Evolutionary conservation across 495 filamentous ascomycete species (phyloP).

Genomic region (Hamigera avellanea): DNA sequence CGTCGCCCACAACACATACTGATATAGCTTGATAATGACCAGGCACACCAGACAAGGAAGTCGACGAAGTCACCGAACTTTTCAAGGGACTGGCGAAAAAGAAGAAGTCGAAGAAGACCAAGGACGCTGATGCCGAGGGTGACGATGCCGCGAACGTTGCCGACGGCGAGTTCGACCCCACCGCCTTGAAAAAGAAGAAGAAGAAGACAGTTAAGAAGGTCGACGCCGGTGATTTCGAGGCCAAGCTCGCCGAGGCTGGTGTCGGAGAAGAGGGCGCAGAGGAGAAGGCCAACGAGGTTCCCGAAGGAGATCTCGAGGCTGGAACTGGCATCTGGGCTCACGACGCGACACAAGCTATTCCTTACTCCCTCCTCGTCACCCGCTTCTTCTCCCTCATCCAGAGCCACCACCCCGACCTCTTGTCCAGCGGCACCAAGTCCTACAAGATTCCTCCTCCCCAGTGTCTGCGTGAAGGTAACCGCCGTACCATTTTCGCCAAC

Average conservation of each 20-base stretch:
- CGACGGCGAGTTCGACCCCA: conserved; percentile 61
- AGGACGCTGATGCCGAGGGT: conserved; percentile 43
- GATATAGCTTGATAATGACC: neutral
- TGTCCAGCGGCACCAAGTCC: conserved; percentile 73
- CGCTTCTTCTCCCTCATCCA: conserved; percentile 90
- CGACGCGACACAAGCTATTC: conserved; percentile 61
- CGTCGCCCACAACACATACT: neutral
- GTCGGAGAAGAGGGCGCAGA: conserved; percentile 39
- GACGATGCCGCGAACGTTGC: conserved; percentile 43
- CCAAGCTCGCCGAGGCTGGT: conserved; percentile 65
- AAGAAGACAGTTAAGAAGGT: conserved; percentile 77
- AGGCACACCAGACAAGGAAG: conserved; percentile 42
- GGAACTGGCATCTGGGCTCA: conserved; percentile 94
- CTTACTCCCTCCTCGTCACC: conserved; percentile 70
- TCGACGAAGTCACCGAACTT: conserved; percentile 61
- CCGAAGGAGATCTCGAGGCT: conserved; percentile 68
- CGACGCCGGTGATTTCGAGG: conserved; percentile 68
- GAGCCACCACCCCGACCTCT: conserved; percentile 88
- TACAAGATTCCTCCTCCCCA: conserved; percentile 99
- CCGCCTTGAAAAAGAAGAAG: conserved; percentile 84
- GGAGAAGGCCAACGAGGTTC: conserved; percentile 38
- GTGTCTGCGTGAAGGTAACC: conserved; percentile 98
- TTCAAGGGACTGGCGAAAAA: conserved; percentile 85
- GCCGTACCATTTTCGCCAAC: conserved; percentile 99
- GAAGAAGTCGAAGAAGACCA: conserved; percentile 58